Conservation (phyloP, 139 green algal species). For the Chlamydomonas asymmetrica region DNA sequence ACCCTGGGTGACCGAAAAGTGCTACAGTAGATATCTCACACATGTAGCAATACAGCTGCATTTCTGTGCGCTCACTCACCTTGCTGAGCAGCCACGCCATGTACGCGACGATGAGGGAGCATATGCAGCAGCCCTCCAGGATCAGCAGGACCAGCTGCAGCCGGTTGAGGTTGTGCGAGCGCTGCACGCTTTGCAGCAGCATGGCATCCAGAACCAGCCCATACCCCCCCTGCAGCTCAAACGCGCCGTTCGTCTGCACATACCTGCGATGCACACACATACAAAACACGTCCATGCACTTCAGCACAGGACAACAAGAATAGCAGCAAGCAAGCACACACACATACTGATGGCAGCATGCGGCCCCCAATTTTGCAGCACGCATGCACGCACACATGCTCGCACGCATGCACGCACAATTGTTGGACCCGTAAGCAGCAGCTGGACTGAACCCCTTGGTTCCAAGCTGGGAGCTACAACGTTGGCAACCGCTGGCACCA, state of each 20-base stretch:
- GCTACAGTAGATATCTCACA: not conserved
- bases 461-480: no score
- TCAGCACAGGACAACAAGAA: no score
- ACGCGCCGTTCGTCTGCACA: constrained; percentile 29
- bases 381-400: no score
- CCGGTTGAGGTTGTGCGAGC: constrained; percentile 20
- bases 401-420: no score
- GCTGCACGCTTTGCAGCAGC: constrained; percentile 26
- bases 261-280: no score
- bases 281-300: no score
- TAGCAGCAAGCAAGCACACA: no score
- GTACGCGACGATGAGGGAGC: constrained; percentile 22
- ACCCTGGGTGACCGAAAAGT: not conserved
- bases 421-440: no score
- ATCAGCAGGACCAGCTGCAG: constrained; percentile 35
- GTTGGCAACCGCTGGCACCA: no score
- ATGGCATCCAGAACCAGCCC: constrained; percentile 27
- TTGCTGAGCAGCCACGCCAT: constrained; percentile 30
- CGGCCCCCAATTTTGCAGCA: no score
- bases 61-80: not conserved
- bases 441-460: no score
- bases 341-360: no score
- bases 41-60: not conserved
- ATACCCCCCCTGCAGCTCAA: constrained; percentile 31
- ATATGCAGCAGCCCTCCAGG: constrained; percentile 36